Evolutionary conservation across 1,284 basidiomycete species (phyloP).

Genomic region (Entoloma clypeatum): DNA sequence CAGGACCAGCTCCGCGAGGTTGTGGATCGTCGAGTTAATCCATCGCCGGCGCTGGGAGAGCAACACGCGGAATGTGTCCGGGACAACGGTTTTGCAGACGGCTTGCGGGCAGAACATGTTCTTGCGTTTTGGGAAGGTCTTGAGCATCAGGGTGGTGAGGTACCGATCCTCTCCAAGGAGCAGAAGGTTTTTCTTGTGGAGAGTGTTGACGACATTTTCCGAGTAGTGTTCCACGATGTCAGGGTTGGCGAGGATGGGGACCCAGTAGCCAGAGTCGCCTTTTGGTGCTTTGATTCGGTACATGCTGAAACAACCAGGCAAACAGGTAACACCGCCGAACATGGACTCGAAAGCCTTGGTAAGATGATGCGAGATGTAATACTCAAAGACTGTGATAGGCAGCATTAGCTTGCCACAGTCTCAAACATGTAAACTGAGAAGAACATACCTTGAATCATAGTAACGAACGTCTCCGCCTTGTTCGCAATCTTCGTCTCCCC

Average conservation of each 20-base stretch:
- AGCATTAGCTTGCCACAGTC: slow-evolving; percentile 16
- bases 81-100: slow-evolving; percentile 96
- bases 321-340: slow-evolving; percentile 99
- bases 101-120: slow-evolving; percentile 99
- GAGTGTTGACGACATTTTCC: slow-evolving; percentile 94
- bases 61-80: slow-evolving; percentile 91
- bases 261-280: slow-evolving; percentile 92
- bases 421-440: slow-evolving; percentile 13
- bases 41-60: slow-evolving; percentile 96
- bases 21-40: slow-evolving; percentile 99
- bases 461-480: slow-evolving; percentile 97
- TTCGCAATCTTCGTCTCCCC: slow-evolving; percentile 99
- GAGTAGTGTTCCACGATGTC: slow-evolving; percentile 98
- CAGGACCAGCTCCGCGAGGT: slow-evolving; percentile 89
- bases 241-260: slow-evolving; percentile 95
- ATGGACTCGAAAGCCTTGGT: slow-evolving; percentile 99
- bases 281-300: slow-evolving; percentile 99
- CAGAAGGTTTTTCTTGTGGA: slow-evolving; percentile 99
- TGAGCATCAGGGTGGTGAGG: slow-evolving; percentile 91
- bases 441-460: slow-evolving; percentile 92
- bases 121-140: slow-evolving; percentile 99
- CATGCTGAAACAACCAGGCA: slow-evolving; percentile 99
- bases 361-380: slow-evolving; percentile 99
- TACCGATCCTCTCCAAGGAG: slow-evolving; percentile 99
- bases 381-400: slow-evolving; percentile 80